These are phyloP conservation scores for Carex parvula DNA, from an alignment of 176 grass and related monocot species.

Conservation along the genomic window DNA sequence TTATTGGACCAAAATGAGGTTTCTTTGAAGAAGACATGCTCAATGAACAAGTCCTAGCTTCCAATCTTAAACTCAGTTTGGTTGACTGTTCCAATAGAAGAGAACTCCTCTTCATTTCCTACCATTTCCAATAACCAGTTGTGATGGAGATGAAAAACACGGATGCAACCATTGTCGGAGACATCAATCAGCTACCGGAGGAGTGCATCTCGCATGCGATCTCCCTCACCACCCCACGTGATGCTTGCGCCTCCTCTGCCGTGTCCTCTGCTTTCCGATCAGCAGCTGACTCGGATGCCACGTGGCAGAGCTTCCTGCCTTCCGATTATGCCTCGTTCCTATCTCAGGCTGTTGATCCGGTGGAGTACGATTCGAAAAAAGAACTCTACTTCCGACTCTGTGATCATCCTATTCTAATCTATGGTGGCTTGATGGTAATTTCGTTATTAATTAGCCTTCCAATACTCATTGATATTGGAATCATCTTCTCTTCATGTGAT, in stretches of 20 bases:
- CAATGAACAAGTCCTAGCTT: too few species aligned
- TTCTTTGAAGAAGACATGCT: not conserved
- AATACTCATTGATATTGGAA: not conserved
- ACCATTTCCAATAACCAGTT: too few species aligned
- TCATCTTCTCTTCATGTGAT: not conserved
- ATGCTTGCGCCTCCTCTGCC: not conserved
- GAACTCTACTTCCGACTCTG: conserved; percentile 30
- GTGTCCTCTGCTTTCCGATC: conserved; percentile 23
- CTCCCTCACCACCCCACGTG: conserved; percentile 9
- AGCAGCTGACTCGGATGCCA: conserved; percentile 12
- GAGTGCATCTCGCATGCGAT: conserved; percentile 16
- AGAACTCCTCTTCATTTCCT: too few species aligned
- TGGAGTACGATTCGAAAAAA: conserved; percentile 10
- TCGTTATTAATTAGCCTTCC: not conserved
- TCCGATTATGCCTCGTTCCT: conserved; percentile 6
- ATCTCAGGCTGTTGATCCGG: not conserved
- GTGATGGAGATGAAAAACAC: too few species aligned
- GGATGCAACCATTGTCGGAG: too few species aligned
- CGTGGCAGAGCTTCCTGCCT: conserved; percentile 16
- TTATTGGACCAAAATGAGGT: not conserved
- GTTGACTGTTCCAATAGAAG: too few species aligned
- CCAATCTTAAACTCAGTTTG: too few species aligned
- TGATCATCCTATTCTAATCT: conserved; percentile 19
- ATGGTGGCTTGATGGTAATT: conserved; percentile 20
- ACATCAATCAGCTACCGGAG: conserved; percentile 15